These are phyloP conservation scores for Suillus occidentalis DNA, from an alignment of 768 basidiomycete genomes.

Conservation along the genomic window DNA sequence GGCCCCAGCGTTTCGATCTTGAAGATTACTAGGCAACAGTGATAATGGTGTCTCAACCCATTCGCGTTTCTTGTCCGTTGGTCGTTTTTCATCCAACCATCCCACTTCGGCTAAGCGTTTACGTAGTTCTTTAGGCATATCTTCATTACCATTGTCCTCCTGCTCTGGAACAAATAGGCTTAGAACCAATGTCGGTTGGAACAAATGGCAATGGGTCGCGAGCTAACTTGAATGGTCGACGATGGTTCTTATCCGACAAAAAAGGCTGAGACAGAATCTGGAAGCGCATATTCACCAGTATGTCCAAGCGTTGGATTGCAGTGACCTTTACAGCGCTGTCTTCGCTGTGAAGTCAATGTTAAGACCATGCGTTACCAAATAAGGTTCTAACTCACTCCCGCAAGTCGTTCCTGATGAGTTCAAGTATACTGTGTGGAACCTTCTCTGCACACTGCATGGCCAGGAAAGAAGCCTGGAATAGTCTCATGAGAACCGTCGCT, in stretches of 20 bases:
- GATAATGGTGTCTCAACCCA: slow-evolving; percentile 67
- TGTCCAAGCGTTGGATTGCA: slow-evolving; percentile 55
- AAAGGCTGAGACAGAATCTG: slow-evolving; percentile 65
- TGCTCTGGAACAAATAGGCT: slow-evolving; percentile 56
- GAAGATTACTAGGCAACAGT: slow-evolving; percentile 54
- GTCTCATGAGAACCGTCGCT: not conserved
- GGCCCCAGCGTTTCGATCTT: slow-evolving; percentile 48
- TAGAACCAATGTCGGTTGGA: slow-evolving; percentile 73
- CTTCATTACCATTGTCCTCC: slow-evolving; percentile 49
- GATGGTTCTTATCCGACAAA: slow-evolving; percentile 57
- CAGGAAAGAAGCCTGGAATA: slow-evolving; percentile 56
- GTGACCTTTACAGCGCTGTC: slow-evolving; percentile 38
- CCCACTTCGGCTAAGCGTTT: slow-evolving; percentile 72
- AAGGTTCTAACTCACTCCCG: slow-evolving; percentile 44
- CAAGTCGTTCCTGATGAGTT: slow-evolving; percentile 54
- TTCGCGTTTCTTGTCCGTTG: slow-evolving; percentile 55
- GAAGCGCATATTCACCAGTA: slow-evolving; percentile 65
- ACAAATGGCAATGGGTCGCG: slow-evolving; percentile 73
- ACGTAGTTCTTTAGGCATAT: slow-evolving; percentile 62
- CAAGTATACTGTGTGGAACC: slow-evolving; percentile 45
- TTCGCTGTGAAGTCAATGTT: slow-evolving; percentile 5
- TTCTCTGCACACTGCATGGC: slow-evolving; percentile 76
- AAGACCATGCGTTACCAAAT: not conserved
- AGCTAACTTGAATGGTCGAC: slow-evolving; percentile 68
- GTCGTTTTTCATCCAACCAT: slow-evolving; percentile 63